phyloP scores from a whole-genome alignment of 2,329 filamentous ascomycete species.

The Cladophialophora exuberans region DNA sequence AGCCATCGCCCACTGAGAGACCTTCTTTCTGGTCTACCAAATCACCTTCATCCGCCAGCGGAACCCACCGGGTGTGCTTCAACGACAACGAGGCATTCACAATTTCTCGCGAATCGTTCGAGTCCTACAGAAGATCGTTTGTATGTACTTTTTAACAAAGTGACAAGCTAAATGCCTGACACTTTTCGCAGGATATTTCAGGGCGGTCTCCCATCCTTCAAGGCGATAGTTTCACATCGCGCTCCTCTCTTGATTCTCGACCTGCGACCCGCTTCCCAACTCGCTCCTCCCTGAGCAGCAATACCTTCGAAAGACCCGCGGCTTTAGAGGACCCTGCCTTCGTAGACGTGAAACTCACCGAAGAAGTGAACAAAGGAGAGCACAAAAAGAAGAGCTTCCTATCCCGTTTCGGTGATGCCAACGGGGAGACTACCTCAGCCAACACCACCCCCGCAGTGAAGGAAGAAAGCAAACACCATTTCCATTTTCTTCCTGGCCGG shows the following conservation, averaged over 20 bases:
- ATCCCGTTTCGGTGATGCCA: slow-evolving; percentile 72
- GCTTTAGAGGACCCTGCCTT: slow-evolving; percentile 60
- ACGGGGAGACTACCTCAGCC: slow-evolving; percentile 39
- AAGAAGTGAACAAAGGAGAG: slow-evolving; percentile 63
- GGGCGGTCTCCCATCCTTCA: slow-evolving; percentile 76
- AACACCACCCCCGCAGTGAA: slow-evolving; percentile 22
- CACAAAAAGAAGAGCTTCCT: slow-evolving; percentile 80
- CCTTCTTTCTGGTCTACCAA: slow-evolving; percentile 72
- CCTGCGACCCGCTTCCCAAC: slow-evolving; percentile 62
- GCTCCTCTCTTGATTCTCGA: slow-evolving; percentile 80
- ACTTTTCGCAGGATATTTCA: slow-evolving; percentile 74
- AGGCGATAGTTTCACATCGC: slow-evolving; percentile 62
- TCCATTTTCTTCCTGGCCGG: slow-evolving; percentile 69
- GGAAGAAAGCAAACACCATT: slow-evolving; percentile 49
- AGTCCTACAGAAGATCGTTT: slow-evolving; percentile 94
- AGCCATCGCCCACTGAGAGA: slow-evolving; percentile 89
- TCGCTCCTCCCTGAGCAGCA: slow-evolving; percentile 62
- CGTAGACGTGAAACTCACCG: slow-evolving; percentile 85
- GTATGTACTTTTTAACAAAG: slow-evolving; percentile 58
- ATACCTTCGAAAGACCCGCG: slow-evolving; percentile 63
- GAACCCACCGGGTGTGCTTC: slow-evolving; percentile 65
- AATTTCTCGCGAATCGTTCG: slow-evolving; percentile 95
- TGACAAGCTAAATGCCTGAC: slow-evolving; percentile 13
- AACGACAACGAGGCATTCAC: slow-evolving; percentile 90
- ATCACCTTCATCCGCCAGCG: slow-evolving; percentile 52